Percentiles rank a stretch among this genome's conserved stretches.
Evolutionary conservation across 441 rosid species (phyloP).

Genomic region (Geranium incanum): DNA sequence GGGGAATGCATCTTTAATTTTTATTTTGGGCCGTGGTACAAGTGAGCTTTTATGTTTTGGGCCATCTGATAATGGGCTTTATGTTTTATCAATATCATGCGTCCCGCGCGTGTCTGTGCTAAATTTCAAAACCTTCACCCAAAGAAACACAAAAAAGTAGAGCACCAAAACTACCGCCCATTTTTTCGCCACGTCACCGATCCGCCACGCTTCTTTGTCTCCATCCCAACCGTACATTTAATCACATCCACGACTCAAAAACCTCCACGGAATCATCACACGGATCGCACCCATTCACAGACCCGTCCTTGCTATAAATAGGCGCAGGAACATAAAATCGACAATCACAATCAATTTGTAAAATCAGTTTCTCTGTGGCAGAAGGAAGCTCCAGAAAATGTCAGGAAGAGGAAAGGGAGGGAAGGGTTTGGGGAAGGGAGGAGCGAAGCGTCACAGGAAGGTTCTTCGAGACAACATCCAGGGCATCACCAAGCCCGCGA

Average conservation of each 20-base stretch:
- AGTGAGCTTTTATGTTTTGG: neutral
- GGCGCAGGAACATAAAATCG: neutral
- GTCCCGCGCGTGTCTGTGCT: neutral
- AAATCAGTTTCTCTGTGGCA: no score
- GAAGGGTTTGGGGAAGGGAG: slow-evolving; percentile 25
- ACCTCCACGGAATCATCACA: neutral
- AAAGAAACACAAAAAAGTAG: slow-evolving; percentile 5
- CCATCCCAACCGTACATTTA: neutral
- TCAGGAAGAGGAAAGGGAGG: slow-evolving; percentile 29
- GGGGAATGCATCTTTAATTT: neutral
- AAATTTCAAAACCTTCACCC: neutral
- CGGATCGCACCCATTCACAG: neutral
- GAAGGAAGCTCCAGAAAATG: slow-evolving; percentile 14
- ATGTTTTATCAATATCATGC: neutral
- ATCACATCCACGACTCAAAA: neutral
- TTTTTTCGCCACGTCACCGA: slow-evolving; percentile 1
- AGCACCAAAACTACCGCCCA: neutral
- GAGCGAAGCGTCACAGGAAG: slow-evolving; percentile 28
- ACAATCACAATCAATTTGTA: no score
- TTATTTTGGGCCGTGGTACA: neutral
- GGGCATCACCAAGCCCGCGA: slow-evolving; percentile 25
- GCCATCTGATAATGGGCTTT: no score
- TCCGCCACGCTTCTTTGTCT: neutral
- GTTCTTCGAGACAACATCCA: slow-evolving; percentile 27
- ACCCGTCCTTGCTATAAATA: neutral